phyloP scores from a whole-genome alignment of 331 rosid species.

The Pyracantha coccinea region DNA sequence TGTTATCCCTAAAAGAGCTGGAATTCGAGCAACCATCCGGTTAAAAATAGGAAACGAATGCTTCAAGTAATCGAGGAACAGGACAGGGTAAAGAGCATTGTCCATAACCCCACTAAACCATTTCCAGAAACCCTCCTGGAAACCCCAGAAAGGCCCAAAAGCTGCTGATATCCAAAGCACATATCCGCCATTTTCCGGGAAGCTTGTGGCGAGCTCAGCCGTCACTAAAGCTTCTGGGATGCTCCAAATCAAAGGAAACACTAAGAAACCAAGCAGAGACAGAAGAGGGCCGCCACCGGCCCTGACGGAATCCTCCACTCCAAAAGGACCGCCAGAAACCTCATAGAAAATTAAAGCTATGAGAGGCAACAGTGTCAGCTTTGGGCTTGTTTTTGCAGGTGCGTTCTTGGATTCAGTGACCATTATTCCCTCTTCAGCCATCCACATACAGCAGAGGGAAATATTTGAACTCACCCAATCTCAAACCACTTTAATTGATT shows the following conservation, averaged over 20 bases:
- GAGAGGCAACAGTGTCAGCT: conserved; percentile 62
- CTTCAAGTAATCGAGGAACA: conserved; percentile 76
- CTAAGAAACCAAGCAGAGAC: conserved; percentile 56
- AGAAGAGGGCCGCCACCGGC: conserved; percentile 74
- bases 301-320: conserved; percentile 75
- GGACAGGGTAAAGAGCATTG: conserved; percentile 76
- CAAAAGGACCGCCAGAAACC: conserved; percentile 89
- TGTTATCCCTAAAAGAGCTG: conserved; percentile 60
- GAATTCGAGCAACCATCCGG: conserved; percentile 40
- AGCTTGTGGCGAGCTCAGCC: conserved; percentile 77
- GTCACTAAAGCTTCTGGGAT: conserved; percentile 77
- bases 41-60: conserved; percentile 61
- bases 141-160: conserved; percentile 87
- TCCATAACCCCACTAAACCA: conserved; percentile 93
- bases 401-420: conserved; percentile 17
- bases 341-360: conserved; percentile 81
- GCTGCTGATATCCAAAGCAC: conserved; percentile 73
- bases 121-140: conserved; percentile 85
- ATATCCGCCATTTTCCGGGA: conserved; percentile 78
- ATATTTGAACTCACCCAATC: background rate
- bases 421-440: conserved; percentile 46
- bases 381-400: conserved; percentile 28
- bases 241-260: conserved; percentile 76
- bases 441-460: conserved; percentile 7
- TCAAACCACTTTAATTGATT: background rate